Base-by-base conservation (phyloP, 495 filamentous ascomycete species). In the Evernia prunastri region DNA sequence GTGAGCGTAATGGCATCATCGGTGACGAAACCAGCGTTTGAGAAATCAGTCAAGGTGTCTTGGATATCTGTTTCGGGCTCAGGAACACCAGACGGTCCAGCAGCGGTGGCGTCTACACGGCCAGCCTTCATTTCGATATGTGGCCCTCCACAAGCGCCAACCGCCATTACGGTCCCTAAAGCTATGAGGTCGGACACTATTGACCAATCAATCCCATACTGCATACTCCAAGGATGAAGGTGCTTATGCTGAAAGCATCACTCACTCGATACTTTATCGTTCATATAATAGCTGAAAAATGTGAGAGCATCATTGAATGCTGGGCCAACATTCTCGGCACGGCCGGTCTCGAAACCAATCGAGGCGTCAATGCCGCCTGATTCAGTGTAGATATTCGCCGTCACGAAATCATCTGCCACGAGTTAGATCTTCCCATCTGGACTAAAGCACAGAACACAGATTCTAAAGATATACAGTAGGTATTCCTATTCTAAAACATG, bases 341-440 rank as follows among this genome's bases (percentile, higher is more conserved):
- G 82, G 65, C 67, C 33, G 39, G 66, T 68, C 42, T 87, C 85
- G 63, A 82, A 87, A 42, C 82, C 80, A 37, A 87, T 70, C 3
- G 83, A 86, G 35, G 76, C 84, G 71, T 87, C 85, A 47, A 87
- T 61, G 3, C 85, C 85, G 47, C 83, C 84, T n/a, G 72, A 63
- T 10, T 73, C 73, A 39, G 73, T 73, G 66, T 71, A 80, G 23
- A 75, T 72, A 71, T 81, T 81, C 27, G 74, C 78, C 10, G 82
- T 83, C 9, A 83, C 73, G 79, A 86, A 86, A 68, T 87, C 85
- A 69, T 87, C 62, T 64, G 43, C 40, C 42, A 29, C 3, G 7
- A 15, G 11, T 20, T 59, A 17, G 49, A 33, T 59, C 9, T 15
- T 35, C 49, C 25, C n/a, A 57, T 23, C 4, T 27, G 20, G 39